Conservation (phyloP, 805 yeast genomes). For the Candida xiaguanensis region DNA sequence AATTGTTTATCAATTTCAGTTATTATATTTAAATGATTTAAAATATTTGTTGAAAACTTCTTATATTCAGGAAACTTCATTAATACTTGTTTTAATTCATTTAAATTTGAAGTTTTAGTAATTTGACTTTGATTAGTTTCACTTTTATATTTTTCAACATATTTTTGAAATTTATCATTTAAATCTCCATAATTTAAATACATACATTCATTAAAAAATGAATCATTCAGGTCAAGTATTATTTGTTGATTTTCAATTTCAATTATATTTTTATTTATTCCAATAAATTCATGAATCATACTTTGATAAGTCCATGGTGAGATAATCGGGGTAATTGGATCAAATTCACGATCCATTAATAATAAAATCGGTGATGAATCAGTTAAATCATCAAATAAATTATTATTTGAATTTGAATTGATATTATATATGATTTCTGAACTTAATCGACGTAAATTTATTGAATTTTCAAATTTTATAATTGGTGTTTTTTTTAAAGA, state of each 20-base stretch:
- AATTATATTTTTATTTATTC: slow-evolving; percentile 77
- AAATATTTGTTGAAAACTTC: slow-evolving; percentile 79
- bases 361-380: slow-evolving; percentile 74
- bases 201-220: slow-evolving; percentile 77
- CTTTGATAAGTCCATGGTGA: slow-evolving; percentile 98
- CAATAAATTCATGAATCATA: slow-evolving; percentile 91
- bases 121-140: slow-evolving; percentile 65
- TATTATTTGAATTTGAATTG: slow-evolving; percentile 49
- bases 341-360: slow-evolving; percentile 78
- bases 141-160: slow-evolving; percentile 75
- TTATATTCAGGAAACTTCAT: slow-evolving; percentile 94
- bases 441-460: slow-evolving; percentile 62
- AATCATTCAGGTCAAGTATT: slow-evolving; percentile 62
- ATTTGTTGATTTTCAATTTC: slow-evolving; percentile 53
- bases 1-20: slow-evolving; percentile 80
- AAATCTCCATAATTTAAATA: slow-evolving; percentile 91
- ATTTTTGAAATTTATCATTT: slow-evolving; percentile 80
- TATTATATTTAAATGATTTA: slow-evolving; percentile 88
- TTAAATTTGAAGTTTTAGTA: slow-evolving; percentile 59
- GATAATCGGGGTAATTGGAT: slow-evolving; percentile 88
- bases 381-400: slow-evolving; percentile 63
- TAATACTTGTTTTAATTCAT: slow-evolving; percentile 86
- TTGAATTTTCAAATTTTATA: slow-evolving; percentile 75
- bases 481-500: slow-evolving; percentile 76
- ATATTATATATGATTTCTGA: slow-evolving; percentile 59